Evolutionary conservation across 768 basidiomycete genomes (phyloP), one percentile per base, ranked within the genome.

Genomic region (Russula ochroleuca): DNA sequence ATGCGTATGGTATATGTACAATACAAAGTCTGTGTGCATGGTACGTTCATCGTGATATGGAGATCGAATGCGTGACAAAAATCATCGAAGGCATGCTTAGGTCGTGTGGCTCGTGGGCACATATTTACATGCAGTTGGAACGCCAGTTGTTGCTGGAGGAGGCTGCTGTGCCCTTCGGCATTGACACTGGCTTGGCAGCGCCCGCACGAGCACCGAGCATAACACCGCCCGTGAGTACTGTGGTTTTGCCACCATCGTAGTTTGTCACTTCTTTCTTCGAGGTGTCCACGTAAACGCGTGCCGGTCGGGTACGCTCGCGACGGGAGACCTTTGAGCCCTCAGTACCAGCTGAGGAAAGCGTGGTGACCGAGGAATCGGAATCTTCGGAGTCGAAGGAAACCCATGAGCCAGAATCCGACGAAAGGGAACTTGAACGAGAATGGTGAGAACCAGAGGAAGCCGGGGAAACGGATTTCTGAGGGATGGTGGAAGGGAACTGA

Each of bases 171-270:
- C 72, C 57, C 38, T 23, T 60, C n/a, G 41, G 23, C 38, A 40
- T 50, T 28, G 21, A 65, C 28, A 28, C 61, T 2, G 72, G 56
- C 69, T 71, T 73, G 54, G 71, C 23, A 41, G 51, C 15, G 31
- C 21, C 43, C 25, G 14, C 10, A 50, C 59, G 69, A 15, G 57
- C 76, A 55, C 89, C 90, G 65, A 92, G 87, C 90, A 92, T 92
- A 68, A 92, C 90, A 67, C 90, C 90, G 61, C 90, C 90, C 3
- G 90, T 91, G 69, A 92, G 83, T 55, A 92, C 90, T 33, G 90
- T 91, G 58, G 90, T 92, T 81, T 90, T 91, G 67, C 90, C 90
- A 61, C 89, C 90, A 68, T 92, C 90, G 69, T 92, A 92, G 70
- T 88, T 87, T 52, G 90, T 92, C 66, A 92, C 87, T 50, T 88